Conservation (phyloP, 1,139 yeast species). For the Ogataea hybrid region DNA sequence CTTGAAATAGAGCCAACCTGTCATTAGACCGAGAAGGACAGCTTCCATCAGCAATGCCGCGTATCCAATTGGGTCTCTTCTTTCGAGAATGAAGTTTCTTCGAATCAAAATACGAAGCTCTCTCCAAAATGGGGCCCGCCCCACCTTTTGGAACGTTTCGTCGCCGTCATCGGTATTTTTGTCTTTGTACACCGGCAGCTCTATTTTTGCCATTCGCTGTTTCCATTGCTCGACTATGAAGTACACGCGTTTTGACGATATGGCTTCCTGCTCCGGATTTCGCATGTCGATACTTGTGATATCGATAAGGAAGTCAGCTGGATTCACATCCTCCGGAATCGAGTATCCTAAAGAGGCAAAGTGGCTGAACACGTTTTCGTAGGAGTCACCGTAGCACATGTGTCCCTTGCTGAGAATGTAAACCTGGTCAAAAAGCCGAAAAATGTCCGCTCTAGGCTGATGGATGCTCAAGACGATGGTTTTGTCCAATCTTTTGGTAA, state of each 20-base stretch:
- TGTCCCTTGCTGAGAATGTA: constrained; percentile 65
- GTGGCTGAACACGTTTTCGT: constrained; percentile 34
- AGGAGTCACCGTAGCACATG: constrained; percentile 30
- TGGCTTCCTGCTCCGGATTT: constrained; percentile 39
- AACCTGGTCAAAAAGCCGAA: constrained; percentile 65
- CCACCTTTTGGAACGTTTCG: constrained; percentile 29
- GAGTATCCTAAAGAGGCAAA: constrained; percentile 47
- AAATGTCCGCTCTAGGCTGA: constrained; percentile 83
- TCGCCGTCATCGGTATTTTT: constrained; percentile 20
- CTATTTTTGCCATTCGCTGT: constrained; percentile 17
- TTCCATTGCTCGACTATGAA: constrained; percentile 53
- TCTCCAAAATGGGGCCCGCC: constrained; percentile 36
- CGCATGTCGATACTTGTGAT: constrained; percentile 64
- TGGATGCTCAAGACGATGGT: constrained; percentile 77
- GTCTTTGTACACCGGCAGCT: neutral
- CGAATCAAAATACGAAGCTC: constrained; percentile 57
- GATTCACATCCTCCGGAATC: constrained; percentile 49
- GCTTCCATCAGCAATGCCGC: constrained; percentile 56
- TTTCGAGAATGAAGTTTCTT: constrained; percentile 53
- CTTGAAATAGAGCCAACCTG: constrained; percentile 76
- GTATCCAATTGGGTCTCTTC: constrained; percentile 59
- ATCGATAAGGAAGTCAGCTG: constrained; percentile 68
- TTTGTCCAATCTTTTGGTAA: constrained; percentile 57
- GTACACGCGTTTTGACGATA: constrained; percentile 45
- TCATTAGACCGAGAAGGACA: constrained; percentile 52